Evolutionary conservation across 768 basidiomycete species (phyloP).

Genomic region (Hericium alpestre): DNA sequence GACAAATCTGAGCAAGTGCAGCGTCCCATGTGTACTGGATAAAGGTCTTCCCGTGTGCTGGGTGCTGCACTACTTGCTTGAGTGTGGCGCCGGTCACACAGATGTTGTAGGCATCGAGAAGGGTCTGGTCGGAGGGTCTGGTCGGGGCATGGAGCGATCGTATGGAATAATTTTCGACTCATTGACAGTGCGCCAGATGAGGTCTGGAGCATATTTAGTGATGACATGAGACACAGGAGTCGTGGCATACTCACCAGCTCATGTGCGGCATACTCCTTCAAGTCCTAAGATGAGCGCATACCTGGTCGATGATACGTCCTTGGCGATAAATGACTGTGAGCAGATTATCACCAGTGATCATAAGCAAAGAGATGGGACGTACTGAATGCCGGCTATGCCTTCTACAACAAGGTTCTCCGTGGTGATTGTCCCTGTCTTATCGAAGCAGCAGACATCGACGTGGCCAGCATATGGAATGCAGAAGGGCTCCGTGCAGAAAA

Average conservation of each 20-base stretch:
- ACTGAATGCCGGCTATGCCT: constrained; percentile 89
- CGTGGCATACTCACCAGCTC: constrained; percentile 46
- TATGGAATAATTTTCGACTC: constrained; percentile 84
- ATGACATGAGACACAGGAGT: neutral
- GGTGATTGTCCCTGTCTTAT: constrained; percentile 98
- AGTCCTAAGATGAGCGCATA: constrained; percentile 86
- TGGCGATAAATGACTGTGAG: constrained; percentile 88
- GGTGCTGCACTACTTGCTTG: too few species aligned
- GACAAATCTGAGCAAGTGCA: constrained; percentile 80
- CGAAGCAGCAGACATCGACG: constrained; percentile 97
- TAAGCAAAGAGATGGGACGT: constrained; percentile 30
- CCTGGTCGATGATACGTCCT: constrained; percentile 95
- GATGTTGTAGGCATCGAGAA: too few species aligned
- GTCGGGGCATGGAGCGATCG: constrained; percentile 67
- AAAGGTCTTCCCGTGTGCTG: too few species aligned
- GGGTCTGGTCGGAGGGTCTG: too few species aligned
- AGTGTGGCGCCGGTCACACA: too few species aligned
- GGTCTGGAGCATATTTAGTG: constrained; percentile 35
- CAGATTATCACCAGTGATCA: constrained; percentile 99
- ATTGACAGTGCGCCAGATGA: constrained; percentile 90
- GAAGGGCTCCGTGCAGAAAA: constrained; percentile 99
- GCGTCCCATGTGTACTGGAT: too few species aligned
- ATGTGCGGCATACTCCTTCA: constrained; percentile 67
- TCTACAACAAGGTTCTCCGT: constrained; percentile 92
- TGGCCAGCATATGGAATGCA: constrained; percentile 92